Percentiles rank a stretch among this genome's conserved stretches.
These are phyloP conservation scores for Ustilago crameri DNA, from an alignment of 1,284 basidiomycete species.

Conservation along the genomic window DNA sequence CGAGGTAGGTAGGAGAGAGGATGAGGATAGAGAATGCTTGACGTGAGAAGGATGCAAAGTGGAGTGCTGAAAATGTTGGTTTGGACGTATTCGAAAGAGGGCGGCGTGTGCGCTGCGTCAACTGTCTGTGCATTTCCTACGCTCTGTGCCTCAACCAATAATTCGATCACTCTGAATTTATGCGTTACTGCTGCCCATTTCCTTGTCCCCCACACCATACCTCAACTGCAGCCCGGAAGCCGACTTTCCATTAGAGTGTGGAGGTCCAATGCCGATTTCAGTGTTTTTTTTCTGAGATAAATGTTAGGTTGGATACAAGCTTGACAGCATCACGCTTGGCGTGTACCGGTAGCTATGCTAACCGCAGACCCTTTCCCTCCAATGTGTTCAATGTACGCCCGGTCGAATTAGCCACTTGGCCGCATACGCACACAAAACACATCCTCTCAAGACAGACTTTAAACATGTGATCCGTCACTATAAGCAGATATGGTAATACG, in stretches of 20 bases:
- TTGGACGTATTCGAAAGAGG: not conserved
- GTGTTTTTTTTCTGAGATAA: not conserved
- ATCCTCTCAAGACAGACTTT: too few relatives aligned
- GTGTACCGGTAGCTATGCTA: not conserved
- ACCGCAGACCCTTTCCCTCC: too few relatives aligned
- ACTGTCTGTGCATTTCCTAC: conserved; percentile 14
- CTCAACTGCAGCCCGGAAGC: not conserved
- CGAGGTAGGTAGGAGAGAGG: not conserved
- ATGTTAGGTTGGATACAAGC: not conserved
- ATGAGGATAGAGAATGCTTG: not conserved
- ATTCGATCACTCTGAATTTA: conserved; percentile 16
- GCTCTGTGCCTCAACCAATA: not conserved
- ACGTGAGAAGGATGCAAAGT: not conserved
- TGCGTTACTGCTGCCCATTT: conserved; percentile 3
- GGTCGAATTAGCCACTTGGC: too few relatives aligned
- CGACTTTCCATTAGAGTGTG: not conserved
- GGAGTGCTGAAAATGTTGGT: not conserved
- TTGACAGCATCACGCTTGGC: not conserved
- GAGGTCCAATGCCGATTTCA: conserved; percentile 1
- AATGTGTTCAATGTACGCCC: too few relatives aligned
- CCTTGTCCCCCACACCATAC: not conserved
- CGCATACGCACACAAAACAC: too few relatives aligned
- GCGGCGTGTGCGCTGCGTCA: conserved; percentile 12
- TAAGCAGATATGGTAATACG: not conserved
- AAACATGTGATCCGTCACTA: too few relatives aligned